A percentile compares a stretch with the other conserved stretches of the same genome.
These are phyloP conservation scores for Deakozyma indianensis DNA, from an alignment of 805 yeast genomes.

Conservation along the genomic window DNA sequence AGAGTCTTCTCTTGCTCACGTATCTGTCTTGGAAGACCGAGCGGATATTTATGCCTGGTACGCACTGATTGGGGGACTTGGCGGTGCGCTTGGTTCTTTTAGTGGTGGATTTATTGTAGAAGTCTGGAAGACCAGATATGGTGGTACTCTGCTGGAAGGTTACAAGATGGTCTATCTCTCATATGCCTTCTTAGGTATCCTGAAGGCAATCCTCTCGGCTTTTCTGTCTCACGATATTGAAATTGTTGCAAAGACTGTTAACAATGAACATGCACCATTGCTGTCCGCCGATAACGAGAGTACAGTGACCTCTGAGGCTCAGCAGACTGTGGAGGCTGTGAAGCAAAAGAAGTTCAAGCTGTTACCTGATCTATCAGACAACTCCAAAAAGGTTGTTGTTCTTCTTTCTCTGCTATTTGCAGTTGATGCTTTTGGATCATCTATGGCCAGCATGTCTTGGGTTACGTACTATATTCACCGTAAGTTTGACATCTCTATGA, in stretches of 20 bases:
- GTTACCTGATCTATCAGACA: slow-evolving; percentile 12
- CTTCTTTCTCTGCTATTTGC: slow-evolving; percentile 33
- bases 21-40: slow-evolving; percentile 27
- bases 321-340: not conserved
- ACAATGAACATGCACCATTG: slow-evolving; percentile 6
- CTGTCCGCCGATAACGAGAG: slow-evolving; percentile 3
- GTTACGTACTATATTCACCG: slow-evolving; percentile 59
- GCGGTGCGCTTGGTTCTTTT: slow-evolving; percentile 33
- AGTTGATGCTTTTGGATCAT: slow-evolving; percentile 72
- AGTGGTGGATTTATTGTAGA: slow-evolving; percentile 25
- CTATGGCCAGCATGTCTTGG: slow-evolving; percentile 77
- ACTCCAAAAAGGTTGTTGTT: slow-evolving; percentile 14
- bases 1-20: slow-evolving; percentile 36
- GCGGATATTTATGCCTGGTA: slow-evolving; percentile 49
- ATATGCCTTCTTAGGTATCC: slow-evolving; percentile 37
- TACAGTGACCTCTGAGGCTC: not conserved
- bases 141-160: slow-evolving; percentile 14
- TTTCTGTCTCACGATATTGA: slow-evolving; percentile 25
- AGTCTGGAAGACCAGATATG: slow-evolving; percentile 9
- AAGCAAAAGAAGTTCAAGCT: not conserved
- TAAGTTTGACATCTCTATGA: slow-evolving; percentile 37
- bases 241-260: slow-evolving; percentile 4
- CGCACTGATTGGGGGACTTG: slow-evolving; percentile 32
- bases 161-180: slow-evolving; percentile 41
- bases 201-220: slow-evolving; percentile 31